Percentiles rank a stretch among this genome's conserved stretches.
Conservation (phyloP, 768 basidiomycete genomes). For the Tricholoma terreum region DNA sequence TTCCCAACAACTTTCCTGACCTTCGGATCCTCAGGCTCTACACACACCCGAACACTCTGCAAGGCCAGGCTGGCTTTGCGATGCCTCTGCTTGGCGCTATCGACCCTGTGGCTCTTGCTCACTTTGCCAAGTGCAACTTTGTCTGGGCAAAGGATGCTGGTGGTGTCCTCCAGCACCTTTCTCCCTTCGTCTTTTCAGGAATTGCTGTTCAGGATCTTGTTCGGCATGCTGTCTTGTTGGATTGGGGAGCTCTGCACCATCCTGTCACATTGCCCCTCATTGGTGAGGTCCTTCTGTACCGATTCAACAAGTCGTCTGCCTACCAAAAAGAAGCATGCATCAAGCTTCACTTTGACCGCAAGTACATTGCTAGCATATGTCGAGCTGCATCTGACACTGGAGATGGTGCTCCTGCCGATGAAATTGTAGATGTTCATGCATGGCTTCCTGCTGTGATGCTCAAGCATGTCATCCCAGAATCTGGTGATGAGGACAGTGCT, state of each 20-base stretch:
- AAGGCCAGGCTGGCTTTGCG: background rate
- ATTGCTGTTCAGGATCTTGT: constrained; percentile 1
- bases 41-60: background rate
- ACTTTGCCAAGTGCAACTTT: background rate
- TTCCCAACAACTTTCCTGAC: background rate
- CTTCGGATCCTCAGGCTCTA: background rate
- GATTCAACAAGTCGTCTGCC: background rate
- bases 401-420: background rate
- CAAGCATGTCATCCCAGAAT: background rate
- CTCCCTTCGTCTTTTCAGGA: background rate
- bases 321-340: background rate
- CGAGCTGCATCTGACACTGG: background rate
- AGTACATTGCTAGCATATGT: background rate
- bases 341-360: background rate
- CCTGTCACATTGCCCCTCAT: background rate
- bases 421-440: background rate
- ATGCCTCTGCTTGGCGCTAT: background rate
- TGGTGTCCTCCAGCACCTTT: background rate
- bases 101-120: background rate
- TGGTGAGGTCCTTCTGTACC: background rate
- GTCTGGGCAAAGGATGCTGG: background rate
- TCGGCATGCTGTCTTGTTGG: background rate
- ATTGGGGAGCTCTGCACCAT: background rate
- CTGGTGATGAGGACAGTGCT: background rate
- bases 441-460: background rate